These are phyloP conservation scores for Prosopis cineraria DNA, from an alignment of 306 rosid species.

Conservation along the genomic window DNA sequence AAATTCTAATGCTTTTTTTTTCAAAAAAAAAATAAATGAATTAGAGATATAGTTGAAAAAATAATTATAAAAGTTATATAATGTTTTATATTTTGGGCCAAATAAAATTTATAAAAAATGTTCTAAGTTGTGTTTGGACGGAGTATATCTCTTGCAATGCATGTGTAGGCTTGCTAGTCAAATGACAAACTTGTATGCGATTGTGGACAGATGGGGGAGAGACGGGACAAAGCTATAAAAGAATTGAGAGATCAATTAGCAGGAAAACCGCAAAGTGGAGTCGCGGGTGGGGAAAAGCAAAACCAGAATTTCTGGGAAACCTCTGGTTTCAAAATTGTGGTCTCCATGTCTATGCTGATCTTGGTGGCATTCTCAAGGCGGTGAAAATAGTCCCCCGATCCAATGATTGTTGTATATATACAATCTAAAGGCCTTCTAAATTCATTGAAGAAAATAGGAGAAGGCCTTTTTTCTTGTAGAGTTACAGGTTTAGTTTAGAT, in stretches of 20 bases:
- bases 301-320: constrained; percentile 79
- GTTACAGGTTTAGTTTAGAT: constrained; percentile 32
- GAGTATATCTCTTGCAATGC: neutral
- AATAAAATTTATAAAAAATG: too few relatives aligned
- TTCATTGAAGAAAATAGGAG: constrained; percentile 30
- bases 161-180: neutral
- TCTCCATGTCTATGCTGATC: constrained; percentile 87
- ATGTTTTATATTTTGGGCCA: too few relatives aligned
- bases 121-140: too few relatives aligned
- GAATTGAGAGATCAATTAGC: constrained; percentile 82
- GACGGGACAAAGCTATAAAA: constrained; percentile 84
- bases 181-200: constrained; percentile 25
- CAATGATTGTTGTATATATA: constrained; percentile 37
- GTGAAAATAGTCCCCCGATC: constrained; percentile 42
- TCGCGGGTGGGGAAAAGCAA: constrained; percentile 51
- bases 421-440: constrained; percentile 4
- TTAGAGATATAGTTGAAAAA: too few relatives aligned
- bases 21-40: too few relatives aligned
- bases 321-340: constrained; percentile 77
- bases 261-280: constrained; percentile 58
- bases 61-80: too few relatives aligned
- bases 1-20: too few relatives aligned
- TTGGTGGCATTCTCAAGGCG: constrained; percentile 86
- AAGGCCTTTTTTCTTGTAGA: constrained; percentile 44
- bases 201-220: constrained; percentile 81